phyloP scores from a whole-genome alignment of 208 protist species.

The Trypanosoma vivax region DNA sequence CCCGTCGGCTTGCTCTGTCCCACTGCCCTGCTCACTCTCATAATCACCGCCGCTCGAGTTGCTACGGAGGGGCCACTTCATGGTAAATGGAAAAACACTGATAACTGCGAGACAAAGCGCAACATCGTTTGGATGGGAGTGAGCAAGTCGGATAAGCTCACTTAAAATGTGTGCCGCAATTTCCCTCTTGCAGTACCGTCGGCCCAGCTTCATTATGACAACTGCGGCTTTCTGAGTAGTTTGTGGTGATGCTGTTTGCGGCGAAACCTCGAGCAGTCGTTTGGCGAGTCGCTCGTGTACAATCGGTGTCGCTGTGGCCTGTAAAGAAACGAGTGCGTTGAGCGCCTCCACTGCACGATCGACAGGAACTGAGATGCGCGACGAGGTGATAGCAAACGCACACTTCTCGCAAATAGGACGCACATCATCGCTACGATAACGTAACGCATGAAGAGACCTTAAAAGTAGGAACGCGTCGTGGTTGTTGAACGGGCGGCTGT shows the following conservation, averaged over 20 bases:
- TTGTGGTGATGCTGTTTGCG: constrained; percentile 6
- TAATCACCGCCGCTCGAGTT: too few relatives aligned
- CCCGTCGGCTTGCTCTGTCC: background rate
- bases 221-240: constrained; percentile 54
- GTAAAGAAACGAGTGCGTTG: constrained; percentile 33
- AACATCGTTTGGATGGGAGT: constrained; percentile 12
- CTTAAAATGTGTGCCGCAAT: constrained; percentile 32
- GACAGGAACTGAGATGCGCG: constrained; percentile 14
- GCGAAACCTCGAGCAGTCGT: constrained; percentile 39
- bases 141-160: constrained; percentile 15
- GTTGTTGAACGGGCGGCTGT: constrained; percentile 33
- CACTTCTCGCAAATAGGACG: constrained; percentile 45
- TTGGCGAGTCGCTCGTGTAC: constrained; percentile 36
- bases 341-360: constrained; percentile 42
- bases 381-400: constrained; percentile 45
- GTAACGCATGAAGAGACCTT: constrained; percentile 34
- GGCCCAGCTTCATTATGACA: constrained; percentile 40
- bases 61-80: too few relatives aligned
- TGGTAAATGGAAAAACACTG: constrained; percentile 35
- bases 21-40: background rate
- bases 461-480: constrained; percentile 58
- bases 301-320: constrained; percentile 29
- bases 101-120: constrained; percentile 42
- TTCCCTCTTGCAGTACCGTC: constrained; percentile 5
- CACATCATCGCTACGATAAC: constrained; percentile 29